Conservation (phyloP, 2,329 filamentous ascomycete genomes). For the Talaromyces sp. region DNA sequence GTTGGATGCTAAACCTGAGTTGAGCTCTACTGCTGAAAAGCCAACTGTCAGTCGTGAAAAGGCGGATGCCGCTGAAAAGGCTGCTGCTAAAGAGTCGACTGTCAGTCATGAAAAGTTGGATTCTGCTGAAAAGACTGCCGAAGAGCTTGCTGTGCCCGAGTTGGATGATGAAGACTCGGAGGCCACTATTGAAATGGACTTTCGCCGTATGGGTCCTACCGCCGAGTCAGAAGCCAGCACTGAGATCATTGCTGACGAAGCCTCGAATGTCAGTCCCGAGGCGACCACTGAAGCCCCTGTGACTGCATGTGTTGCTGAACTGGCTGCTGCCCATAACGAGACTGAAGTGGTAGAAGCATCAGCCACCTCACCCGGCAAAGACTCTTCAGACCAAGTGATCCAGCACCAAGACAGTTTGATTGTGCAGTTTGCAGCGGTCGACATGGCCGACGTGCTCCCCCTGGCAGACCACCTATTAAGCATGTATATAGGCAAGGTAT, state of each 20-base stretch:
- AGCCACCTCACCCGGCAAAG: neutral
- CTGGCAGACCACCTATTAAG: conserved; percentile 10
- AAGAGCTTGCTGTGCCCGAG: neutral
- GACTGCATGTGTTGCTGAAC: neutral
- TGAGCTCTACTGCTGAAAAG: neutral
- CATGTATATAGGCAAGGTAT: conserved; percentile 12
- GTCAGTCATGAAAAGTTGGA: neutral
- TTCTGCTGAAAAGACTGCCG: neutral
- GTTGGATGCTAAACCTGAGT: neutral
- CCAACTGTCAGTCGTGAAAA: neutral
- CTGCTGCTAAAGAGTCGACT: neutral
- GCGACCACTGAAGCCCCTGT: neutral
- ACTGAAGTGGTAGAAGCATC: neutral
- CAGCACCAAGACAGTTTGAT: neutral
- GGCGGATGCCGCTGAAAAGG: neutral
- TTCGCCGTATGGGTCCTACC: neutral
- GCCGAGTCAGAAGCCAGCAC: neutral
- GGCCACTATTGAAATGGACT: neutral
- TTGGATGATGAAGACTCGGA: neutral
- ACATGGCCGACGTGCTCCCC: neutral
- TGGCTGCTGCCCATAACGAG: neutral
- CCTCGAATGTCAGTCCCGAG: neutral
- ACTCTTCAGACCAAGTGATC: neutral
- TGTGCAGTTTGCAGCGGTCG: neutral
- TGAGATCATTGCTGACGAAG: neutral